Conservation (phyloP, 2,329 filamentous ascomycete genomes). For the Nothophoma quercina region DNA sequence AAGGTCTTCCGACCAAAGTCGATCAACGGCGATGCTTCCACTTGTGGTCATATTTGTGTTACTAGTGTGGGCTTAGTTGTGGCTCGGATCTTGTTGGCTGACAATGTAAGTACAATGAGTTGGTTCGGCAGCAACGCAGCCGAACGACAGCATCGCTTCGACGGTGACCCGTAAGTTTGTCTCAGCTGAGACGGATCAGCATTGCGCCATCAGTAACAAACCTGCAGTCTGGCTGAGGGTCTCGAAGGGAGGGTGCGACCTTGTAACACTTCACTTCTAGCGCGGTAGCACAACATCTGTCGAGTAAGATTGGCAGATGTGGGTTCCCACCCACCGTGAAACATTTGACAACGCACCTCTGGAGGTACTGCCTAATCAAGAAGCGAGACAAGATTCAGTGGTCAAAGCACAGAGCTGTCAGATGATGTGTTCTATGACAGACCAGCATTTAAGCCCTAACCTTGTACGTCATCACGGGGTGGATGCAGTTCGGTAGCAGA, state of each 20-base stretch:
- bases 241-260: slow-evolving; percentile 14
- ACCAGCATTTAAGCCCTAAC: neutral
- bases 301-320: slow-evolving; percentile 25
- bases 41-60: slow-evolving; percentile 20
- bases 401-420: slow-evolving; percentile 14
- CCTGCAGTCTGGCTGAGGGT: neutral
- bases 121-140: neutral
- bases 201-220: slow-evolving; percentile 3
- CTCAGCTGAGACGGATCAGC: slow-evolving; percentile 6
- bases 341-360: slow-evolving; percentile 36
- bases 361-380: slow-evolving; percentile 4
- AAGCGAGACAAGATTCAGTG: slow-evolving; percentile 4
- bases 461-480: neutral
- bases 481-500: neutral
- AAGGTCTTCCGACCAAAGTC: slow-evolving; percentile 23
- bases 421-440: slow-evolving; percentile 3
- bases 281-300: slow-evolving; percentile 29
- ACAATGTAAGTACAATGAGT: slow-evolving; percentile 3
- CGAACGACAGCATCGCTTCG: slow-evolving; percentile 5
- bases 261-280: slow-evolving; percentile 27
- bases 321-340: slow-evolving; percentile 22
- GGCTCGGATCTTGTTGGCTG: neutral
- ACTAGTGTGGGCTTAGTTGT: slow-evolving; percentile 5
- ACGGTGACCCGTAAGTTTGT: slow-evolving; percentile 2
- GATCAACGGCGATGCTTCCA: slow-evolving; percentile 21